phyloP scores from a whole-genome alignment of 2,329 filamentous ascomycete genomes.

The Botrytis aclada region DNA sequence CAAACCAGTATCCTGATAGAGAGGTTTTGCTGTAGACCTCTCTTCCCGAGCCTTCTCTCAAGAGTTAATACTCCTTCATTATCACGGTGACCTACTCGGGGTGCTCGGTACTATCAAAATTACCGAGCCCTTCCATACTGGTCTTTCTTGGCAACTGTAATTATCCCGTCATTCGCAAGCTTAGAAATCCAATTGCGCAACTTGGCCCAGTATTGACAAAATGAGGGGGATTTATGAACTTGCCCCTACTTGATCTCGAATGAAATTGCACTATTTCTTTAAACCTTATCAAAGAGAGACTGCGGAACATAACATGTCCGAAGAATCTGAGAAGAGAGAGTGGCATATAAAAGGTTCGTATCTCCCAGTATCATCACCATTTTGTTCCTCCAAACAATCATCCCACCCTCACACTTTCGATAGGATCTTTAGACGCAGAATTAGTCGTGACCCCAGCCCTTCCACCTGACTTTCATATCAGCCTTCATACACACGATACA shows the following conservation, averaged over 20 bases:
- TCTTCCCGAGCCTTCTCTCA: no score
- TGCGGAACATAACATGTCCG: slow-evolving; percentile 18
- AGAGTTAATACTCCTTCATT: neutral
- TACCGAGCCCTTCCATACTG: neutral
- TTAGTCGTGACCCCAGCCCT: slow-evolving; percentile 19
- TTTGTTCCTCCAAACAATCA: neutral
- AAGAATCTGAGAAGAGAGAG: slow-evolving; percentile 13
- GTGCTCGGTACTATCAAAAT: neutral
- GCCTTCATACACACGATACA: slow-evolving; percentile 14
- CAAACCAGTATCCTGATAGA: no score
- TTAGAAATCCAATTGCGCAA: slow-evolving; percentile 20
- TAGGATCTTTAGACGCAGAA: slow-evolving; percentile 20
- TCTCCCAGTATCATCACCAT: neutral
- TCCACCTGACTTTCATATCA: slow-evolving; percentile 18
- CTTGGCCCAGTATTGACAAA: slow-evolving; percentile 7
- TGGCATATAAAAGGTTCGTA: slow-evolving; percentile 21
- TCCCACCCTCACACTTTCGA: slow-evolving; percentile 8
- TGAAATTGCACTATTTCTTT: slow-evolving; percentile 9
- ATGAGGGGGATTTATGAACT: slow-evolving; percentile 13
- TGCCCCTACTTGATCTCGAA: slow-evolving; percentile 7
- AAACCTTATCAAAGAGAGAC: neutral
- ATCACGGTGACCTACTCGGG: slow-evolving; percentile 2
- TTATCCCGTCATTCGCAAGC: slow-evolving; percentile 3
- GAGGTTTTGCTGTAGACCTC: no score
- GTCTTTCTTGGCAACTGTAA: neutral